Conservation (phyloP, 495 filamentous ascomycete genomes). For the Annulohypoxylon nitens region DNA sequence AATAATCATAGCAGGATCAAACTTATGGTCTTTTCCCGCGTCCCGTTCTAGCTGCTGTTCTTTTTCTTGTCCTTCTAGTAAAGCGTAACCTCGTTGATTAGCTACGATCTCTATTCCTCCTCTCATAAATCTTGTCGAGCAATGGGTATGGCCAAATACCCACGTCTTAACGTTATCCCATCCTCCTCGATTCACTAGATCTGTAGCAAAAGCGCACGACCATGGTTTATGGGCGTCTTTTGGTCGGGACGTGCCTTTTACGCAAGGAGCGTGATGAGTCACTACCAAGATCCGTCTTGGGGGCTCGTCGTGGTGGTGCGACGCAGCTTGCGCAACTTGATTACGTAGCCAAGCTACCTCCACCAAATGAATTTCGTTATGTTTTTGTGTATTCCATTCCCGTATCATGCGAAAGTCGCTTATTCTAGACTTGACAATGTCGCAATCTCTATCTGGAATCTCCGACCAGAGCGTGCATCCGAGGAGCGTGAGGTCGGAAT, state of each 20-base stretch:
- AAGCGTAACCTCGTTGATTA: slow-evolving; percentile 66
- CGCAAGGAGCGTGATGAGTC: slow-evolving; percentile 68
- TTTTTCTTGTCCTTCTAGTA: slow-evolving; percentile 32
- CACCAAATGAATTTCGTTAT: slow-evolving; percentile 60
- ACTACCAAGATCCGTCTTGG: slow-evolving; percentile 60
- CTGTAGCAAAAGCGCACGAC: background rate
- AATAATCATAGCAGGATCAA: background rate
- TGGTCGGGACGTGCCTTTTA: slow-evolving; percentile 56
- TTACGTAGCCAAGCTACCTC: slow-evolving; percentile 63
- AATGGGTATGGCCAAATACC: slow-evolving; percentile 70
- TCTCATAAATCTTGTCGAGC: slow-evolving; percentile 58
- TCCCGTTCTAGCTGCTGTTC: background rate
- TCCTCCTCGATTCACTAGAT: slow-evolving; percentile 4
- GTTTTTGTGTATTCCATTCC: slow-evolving; percentile 62
- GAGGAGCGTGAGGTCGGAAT: slow-evolving; percentile 58
- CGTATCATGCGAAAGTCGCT: slow-evolving; percentile 55
- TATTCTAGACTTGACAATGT: background rate
- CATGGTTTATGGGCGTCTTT: background rate
- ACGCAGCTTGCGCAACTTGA: slow-evolving; percentile 50
- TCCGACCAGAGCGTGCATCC: slow-evolving; percentile 71
- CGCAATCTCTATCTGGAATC: slow-evolving; percentile 50
- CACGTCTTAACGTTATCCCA: slow-evolving; percentile 56
- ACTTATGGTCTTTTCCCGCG: background rate
- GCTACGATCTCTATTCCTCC: slow-evolving; percentile 59
- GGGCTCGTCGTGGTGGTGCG: background rate